A percentile compares a stretch with the other conserved stretches of the same genome.
These are phyloP conservation scores for Calendula officinalis DNA, from an alignment of 129 eudicot species.

Conservation along the genomic window DNA sequence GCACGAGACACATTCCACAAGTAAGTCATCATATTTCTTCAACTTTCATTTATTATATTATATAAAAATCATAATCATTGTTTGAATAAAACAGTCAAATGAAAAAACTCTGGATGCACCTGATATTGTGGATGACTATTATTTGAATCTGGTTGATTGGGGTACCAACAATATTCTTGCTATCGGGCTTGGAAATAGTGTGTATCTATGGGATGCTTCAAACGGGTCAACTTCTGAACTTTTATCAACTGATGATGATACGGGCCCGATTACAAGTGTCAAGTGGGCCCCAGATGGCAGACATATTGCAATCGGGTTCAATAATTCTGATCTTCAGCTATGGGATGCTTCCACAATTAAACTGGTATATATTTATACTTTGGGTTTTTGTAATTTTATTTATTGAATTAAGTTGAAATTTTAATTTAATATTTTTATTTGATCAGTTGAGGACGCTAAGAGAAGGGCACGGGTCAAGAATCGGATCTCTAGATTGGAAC, in stretches of 20 bases:
- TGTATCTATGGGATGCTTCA: conserved; percentile 60
- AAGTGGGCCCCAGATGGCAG: conserved; percentile 65
- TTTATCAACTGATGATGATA: conserved; percentile 39
- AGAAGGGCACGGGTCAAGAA: conserved; percentile 42
- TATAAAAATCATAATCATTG: neutral
- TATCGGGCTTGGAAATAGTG: conserved; percentile 47
- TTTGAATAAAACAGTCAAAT: conserved; percentile 32
- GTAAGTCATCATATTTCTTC: conserved; percentile 19
- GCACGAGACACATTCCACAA: conserved; percentile 37
- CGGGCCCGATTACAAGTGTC: conserved; percentile 63
- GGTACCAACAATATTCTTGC: conserved; percentile 50
- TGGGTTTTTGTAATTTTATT: neutral
- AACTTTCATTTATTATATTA: neutral
- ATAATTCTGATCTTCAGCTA: conserved; percentile 49
- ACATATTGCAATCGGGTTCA: conserved; percentile 55
- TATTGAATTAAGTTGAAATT: neutral
- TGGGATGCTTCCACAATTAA: conserved; percentile 51
- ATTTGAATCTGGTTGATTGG: conserved; percentile 69
- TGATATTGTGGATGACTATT: conserved; percentile 55
- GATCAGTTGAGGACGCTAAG: conserved; percentile 50
- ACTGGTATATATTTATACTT: conserved; percentile 31
- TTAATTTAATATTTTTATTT: neutral
- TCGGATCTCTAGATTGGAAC: conserved; percentile 72
- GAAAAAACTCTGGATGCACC: conserved; percentile 72
- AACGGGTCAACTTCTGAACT: conserved; percentile 48